Conservation (phyloP, 2,329 filamentous ascomycete genomes). For the Escovopsis sp. region DNA sequence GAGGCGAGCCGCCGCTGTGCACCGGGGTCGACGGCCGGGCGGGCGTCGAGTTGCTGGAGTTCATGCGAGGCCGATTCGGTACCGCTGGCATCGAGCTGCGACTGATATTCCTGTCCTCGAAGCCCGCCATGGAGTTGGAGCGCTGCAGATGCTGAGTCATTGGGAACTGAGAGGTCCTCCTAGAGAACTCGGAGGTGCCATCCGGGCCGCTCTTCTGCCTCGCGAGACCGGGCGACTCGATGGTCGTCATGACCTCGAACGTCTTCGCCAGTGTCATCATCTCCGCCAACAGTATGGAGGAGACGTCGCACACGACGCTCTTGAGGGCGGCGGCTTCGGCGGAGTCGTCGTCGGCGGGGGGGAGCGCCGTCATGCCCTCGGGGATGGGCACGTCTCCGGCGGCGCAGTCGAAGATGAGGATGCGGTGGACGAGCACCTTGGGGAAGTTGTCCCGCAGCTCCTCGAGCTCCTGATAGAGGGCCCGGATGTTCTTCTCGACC, state of each 20-base stretch:
- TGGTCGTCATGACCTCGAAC: constrained; percentile 54
- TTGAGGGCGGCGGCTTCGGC: constrained; percentile 70
- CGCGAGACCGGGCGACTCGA: constrained; percentile 54
- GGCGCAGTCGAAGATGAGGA: constrained; percentile 65
- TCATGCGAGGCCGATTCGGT: constrained; percentile 28
- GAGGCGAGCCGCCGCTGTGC: constrained; percentile 28
- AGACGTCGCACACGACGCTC: constrained; percentile 66
- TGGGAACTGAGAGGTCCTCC: constrained; percentile 42
- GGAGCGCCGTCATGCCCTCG: constrained; percentile 57
- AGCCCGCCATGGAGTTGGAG: constrained; percentile 36
- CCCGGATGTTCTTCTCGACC: constrained; percentile 40
- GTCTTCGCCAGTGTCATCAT: constrained; percentile 60
- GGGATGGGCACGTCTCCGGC: constrained; percentile 38
- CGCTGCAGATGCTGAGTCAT: constrained; percentile 26
- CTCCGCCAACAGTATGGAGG: constrained; percentile 57
- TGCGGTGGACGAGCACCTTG: constrained; percentile 60
- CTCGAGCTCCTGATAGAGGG: constrained; percentile 52
- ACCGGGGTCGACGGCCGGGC: constrained; percentile 35
- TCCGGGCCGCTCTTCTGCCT: constrained; percentile 25
- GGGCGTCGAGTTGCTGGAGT: constrained; percentile 30
- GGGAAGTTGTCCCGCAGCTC: constrained; percentile 57
- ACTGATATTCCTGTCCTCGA: constrained; percentile 42
- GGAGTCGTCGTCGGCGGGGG: constrained; percentile 48
- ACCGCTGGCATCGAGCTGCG: constrained; percentile 75
- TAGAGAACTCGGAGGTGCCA: constrained; percentile 20